Evolutionary conservation across 305 asterid genomes (phyloP), one percentile per base, ranked within the genome.

Genomic region (Fraxinus platypoda): DNA sequence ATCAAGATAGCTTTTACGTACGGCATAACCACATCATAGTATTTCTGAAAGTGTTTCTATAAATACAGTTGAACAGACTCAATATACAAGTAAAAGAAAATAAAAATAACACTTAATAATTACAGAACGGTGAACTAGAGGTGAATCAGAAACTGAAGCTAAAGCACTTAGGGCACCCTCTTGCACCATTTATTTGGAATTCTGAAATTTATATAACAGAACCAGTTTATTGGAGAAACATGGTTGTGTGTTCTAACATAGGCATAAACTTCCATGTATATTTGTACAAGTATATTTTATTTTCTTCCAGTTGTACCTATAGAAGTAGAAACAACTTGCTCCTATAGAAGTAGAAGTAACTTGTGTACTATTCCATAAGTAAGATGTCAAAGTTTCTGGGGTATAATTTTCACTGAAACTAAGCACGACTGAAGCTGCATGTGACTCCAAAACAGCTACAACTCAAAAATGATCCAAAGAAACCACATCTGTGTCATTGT

Each of bases 101-200:
- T 46, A 80, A 79, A 54, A 49, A 52, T 38, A n/a, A 59, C 52
- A 0, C 54, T 8, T 76, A 80, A 79, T 54, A 21, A 80, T 70
- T 33, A 49, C 13, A 72, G 26, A 78, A 74, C 72, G 41, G 79
- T 37, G 79, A 76, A 92, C 99, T 97, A 92, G 98, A 78, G 99
- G 93, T 41, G 98, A 97, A 91, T 97, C 98, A 28, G 98, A 97
- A 43, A 95, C 98, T 3, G 98, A 95, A 78, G 97, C 98, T 84
- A 97, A 88, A 77, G 97, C 98, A 78, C 97, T 97, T 66, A 95
- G 89, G 86, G 98, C 95, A 84, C 98, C 98, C 87, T 95, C 99
- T 85, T 95, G 98, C 83, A 97, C 99, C 99, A 97, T 97, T 91
- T 97, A 98, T 81, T 97, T 97, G 82, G 97, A 88, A 76, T 95